phyloP scores from a whole-genome alignment of 352 stramenopile genomes.

The Halophytophthora polymorphica region DNA sequence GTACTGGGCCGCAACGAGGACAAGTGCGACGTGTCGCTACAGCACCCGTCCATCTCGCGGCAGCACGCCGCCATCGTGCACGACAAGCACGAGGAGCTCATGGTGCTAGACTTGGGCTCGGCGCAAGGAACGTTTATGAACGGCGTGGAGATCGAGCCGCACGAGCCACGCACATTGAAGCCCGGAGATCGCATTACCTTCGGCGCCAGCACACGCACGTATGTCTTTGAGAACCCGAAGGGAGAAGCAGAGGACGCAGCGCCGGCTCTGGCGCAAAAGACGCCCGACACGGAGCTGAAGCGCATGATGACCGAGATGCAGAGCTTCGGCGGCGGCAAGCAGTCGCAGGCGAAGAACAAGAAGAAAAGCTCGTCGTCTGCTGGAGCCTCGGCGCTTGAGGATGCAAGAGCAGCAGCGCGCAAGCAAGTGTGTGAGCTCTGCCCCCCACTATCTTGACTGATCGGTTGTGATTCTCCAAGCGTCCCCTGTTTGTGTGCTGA shows the following conservation, averaged over 20 bases:
- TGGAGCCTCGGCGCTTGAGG: not conserved
- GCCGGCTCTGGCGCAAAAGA: conserved; percentile 3
- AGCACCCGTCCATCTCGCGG: conserved; percentile 80
- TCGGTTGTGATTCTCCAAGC: not conserved
- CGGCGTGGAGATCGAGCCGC: conserved; percentile 48
- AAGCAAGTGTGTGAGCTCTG: conserved; percentile 30
- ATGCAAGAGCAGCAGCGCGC: conserved; percentile 21
- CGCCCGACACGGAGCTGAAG: conserved; percentile 21
- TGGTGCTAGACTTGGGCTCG: conserved; percentile 72
- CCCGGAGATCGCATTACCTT: conserved; percentile 54
- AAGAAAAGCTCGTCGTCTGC: not conserved
- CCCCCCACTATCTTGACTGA: not conserved
- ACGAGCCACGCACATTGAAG: conserved; percentile 39
- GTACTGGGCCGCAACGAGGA: conserved; percentile 79
- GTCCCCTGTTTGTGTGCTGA: too few species aligned
- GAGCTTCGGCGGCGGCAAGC: conserved; percentile 42
- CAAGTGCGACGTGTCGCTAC: conserved; percentile 65
- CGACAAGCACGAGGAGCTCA: conserved; percentile 45
- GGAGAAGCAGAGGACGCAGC: conserved; percentile 4
- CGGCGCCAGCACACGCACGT: conserved; percentile 59
- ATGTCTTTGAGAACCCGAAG: conserved; percentile 37
- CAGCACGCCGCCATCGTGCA: conserved; percentile 79
- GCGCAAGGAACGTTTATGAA: conserved; percentile 87
- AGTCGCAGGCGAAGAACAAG: conserved; percentile 4
- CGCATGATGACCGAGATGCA: conserved; percentile 41